phyloP scores from a whole-genome alignment of 495 filamentous ascomycete genomes.

The Pyronema domesticum region DNA sequence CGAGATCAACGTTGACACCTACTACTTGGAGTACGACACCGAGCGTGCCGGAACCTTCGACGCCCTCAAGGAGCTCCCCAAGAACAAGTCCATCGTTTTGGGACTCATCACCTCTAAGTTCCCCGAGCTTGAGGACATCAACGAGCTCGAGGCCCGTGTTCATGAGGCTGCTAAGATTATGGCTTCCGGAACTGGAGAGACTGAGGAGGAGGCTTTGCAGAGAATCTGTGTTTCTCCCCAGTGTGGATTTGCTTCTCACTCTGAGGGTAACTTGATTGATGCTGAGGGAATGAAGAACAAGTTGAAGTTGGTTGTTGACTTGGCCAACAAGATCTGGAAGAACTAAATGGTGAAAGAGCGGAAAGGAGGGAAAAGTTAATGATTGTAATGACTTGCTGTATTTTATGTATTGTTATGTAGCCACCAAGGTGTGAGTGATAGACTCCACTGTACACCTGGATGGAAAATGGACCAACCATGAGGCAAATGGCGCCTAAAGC shows the following conservation, averaged over 20 bases:
- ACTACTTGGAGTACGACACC: slow-evolving; percentile 74
- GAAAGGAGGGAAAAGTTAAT: background rate
- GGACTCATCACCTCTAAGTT: slow-evolving; percentile 61
- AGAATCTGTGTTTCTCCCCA: slow-evolving; percentile 56
- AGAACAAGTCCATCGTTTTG: slow-evolving; percentile 56
- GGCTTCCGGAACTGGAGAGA: slow-evolving; percentile 48
- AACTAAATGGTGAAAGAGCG: too few relatives aligned
- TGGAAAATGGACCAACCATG: too few relatives aligned
- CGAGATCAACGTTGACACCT: slow-evolving; percentile 56
- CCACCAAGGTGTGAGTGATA: background rate
- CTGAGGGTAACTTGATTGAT: slow-evolving; percentile 46
- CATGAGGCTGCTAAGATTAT: slow-evolving; percentile 51
- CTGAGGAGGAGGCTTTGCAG: slow-evolving; percentile 45
- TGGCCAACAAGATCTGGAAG: slow-evolving; percentile 33
- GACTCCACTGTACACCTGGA: too few relatives aligned
- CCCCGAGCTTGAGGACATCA: slow-evolving; percentile 53
- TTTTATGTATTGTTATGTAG: background rate
- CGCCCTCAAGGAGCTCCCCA: slow-evolving; percentile 53
- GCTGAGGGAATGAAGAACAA: slow-evolving; percentile 54
- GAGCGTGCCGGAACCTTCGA: slow-evolving; percentile 59
- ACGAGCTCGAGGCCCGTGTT: slow-evolving; percentile 51
- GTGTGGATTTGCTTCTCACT: slow-evolving; percentile 54
- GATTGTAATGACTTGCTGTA: background rate
- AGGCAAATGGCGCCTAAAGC: too few relatives aligned
- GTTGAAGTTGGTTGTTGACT: slow-evolving; percentile 45